Conservation (phyloP, 75 land plant species). For the Cupressus sempervirens region DNA sequence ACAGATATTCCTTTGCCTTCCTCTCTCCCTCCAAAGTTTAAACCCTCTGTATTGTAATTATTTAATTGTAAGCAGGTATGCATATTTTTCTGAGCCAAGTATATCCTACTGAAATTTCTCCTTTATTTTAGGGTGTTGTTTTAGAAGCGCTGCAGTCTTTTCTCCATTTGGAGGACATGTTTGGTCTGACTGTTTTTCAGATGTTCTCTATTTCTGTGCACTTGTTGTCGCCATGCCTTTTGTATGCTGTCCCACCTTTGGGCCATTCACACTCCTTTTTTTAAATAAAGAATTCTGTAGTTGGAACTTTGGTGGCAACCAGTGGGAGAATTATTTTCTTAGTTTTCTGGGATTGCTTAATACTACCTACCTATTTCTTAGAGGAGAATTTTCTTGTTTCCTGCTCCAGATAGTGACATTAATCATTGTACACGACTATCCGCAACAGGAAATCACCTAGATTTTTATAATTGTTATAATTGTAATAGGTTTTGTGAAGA, state of each 20-base stretch:
- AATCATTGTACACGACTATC: background rate
- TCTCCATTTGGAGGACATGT: background rate
- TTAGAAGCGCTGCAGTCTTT: background rate
- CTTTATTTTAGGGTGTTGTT: background rate
- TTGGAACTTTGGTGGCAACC: background rate
- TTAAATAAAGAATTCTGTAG: background rate
- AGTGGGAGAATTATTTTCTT: background rate
- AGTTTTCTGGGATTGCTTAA: too few relatives aligned
- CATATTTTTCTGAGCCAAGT: background rate
- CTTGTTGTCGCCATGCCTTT: background rate
- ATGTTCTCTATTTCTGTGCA: conserved; percentile 1
- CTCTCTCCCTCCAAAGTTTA: conserved; percentile 2
- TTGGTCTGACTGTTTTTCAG: background rate
- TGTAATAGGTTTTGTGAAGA: too few relatives aligned
- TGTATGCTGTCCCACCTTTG: background rate
- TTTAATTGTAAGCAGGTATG: background rate
- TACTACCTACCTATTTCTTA: too few relatives aligned
- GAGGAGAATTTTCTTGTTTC: too few relatives aligned
- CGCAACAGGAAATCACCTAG: background rate
- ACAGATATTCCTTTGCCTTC: conserved; percentile 4
- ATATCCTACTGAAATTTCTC: background rate
- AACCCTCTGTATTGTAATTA: background rate
- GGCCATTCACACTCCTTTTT: background rate
- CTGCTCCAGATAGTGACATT: background rate
- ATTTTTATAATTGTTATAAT: too few relatives aligned